Percentiles rank a stretch among this genome's conserved stretches.
phyloP scores from a whole-genome alignment of 2,329 filamentous ascomycete genomes.

The Fusarium cyanostomum region DNA sequence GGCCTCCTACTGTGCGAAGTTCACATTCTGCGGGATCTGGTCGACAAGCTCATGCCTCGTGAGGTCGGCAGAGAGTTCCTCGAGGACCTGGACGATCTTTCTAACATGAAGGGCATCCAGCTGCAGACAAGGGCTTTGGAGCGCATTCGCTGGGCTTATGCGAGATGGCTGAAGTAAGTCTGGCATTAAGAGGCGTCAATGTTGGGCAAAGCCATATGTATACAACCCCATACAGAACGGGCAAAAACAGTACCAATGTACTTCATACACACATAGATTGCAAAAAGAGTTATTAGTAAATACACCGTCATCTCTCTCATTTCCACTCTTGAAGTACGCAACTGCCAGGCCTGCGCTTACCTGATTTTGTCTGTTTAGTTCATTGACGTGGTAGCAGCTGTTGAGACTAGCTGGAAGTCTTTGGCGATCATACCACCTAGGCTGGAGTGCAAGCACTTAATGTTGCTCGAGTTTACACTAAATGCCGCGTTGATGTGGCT shows the following conservation, averaged over 20 bases:
- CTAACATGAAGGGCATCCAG: conserved; percentile 82
- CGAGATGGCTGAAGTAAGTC: conserved; percentile 70
- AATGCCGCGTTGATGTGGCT: too few species aligned
- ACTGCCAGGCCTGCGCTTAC: too few species aligned
- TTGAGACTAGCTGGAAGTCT: too few species aligned
- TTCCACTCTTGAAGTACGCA: background rate
- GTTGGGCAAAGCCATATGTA: conserved; percentile 13
- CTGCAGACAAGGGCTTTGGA: conserved; percentile 82
- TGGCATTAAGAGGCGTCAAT: background rate
- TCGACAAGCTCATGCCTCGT: conserved; percentile 70
- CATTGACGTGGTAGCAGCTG: too few species aligned
- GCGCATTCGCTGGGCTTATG: conserved; percentile 90
- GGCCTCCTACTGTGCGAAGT: conserved; percentile 90
- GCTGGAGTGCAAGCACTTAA: too few species aligned
- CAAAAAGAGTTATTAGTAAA: conserved; percentile 21
- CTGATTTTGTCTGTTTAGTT: too few species aligned
- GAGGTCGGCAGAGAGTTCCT: conserved; percentile 85
- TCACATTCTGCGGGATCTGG: conserved; percentile 77
- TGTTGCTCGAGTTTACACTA: too few species aligned
- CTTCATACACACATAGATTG: conserved; percentile 30
- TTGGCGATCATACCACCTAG: too few species aligned
- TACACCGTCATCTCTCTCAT: background rate
- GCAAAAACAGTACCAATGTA: conserved; percentile 17
- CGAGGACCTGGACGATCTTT: conserved; percentile 86
- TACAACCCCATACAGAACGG: conserved; percentile 22